Conservation (phyloP, 176 grass and related monocot genomes). For the Olyra latifolia region DNA sequence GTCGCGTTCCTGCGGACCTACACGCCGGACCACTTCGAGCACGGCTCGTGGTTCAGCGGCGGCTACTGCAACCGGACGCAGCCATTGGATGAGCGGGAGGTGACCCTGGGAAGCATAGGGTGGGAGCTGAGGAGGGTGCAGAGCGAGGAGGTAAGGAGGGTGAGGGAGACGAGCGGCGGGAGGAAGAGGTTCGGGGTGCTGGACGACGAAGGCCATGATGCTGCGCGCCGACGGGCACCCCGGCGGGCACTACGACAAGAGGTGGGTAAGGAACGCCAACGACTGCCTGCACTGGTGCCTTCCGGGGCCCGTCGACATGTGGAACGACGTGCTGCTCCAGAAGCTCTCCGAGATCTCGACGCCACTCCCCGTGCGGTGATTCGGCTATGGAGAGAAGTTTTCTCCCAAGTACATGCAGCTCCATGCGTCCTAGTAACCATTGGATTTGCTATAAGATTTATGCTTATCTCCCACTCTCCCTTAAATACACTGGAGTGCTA, state of each 20-base stretch:
- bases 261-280: constrained; percentile 53
- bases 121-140: constrained; percentile 65
- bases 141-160: constrained; percentile 49
- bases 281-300: constrained; percentile 91
- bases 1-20: constrained; percentile 52
- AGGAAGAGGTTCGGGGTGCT: constrained; percentile 47
- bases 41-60: constrained; percentile 60
- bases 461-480: too few species aligned
- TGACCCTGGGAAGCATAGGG: neutral
- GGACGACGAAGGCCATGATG: constrained; percentile 90
- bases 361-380: neutral
- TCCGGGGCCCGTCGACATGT: constrained; percentile 79
- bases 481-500: too few species aligned
- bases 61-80: constrained; percentile 57
- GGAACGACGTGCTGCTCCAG: constrained; percentile 62
- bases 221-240: constrained; percentile 83
- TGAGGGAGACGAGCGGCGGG: neutral
- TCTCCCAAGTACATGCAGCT: too few species aligned
- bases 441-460: too few species aligned
- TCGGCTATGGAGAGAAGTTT: too few species aligned
- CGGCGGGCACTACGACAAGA: constrained; percentile 50
- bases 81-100: constrained; percentile 44
- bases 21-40: constrained; percentile 67
- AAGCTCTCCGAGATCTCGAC: constrained; percentile 7
- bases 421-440: too few species aligned